Evolutionary conservation across 768 basidiomycete genomes (phyloP).

Genomic region (Calocera cornea): DNA sequence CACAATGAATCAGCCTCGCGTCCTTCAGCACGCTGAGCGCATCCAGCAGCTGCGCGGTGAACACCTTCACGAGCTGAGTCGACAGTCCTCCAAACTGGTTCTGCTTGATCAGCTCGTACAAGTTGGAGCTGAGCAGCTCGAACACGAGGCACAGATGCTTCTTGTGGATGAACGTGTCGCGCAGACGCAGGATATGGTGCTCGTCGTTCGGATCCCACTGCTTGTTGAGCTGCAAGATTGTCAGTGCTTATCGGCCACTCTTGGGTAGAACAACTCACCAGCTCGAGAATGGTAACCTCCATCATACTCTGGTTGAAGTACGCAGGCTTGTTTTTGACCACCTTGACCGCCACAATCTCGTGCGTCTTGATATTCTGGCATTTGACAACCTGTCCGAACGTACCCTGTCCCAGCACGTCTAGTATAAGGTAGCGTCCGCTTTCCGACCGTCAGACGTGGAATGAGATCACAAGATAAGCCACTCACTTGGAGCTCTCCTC

Average conservation of each 20-base stretch:
- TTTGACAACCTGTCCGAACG: conserved; percentile 98
- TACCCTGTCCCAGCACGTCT: conserved; percentile 95
- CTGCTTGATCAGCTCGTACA: conserved; percentile 99
- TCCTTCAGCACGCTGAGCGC: conserved; percentile 87
- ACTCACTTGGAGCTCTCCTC: conserved; percentile 92
- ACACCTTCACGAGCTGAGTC: conserved; percentile 95
- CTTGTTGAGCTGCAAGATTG: conserved; percentile 72
- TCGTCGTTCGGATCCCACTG: conserved; percentile 86
- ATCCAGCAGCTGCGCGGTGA: conserved; percentile 90
- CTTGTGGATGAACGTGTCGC: conserved; percentile 92
- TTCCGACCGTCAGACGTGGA: conserved; percentile 10
- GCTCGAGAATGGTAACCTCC: conserved; percentile 95
- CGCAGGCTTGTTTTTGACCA: conserved; percentile 98
- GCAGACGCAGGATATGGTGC: conserved; percentile 89
- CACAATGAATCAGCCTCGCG: conserved; percentile 91
- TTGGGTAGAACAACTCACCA: conserved; percentile 40
- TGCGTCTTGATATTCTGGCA: conserved; percentile 99
- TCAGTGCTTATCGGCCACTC: not conserved
- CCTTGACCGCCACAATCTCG: conserved; percentile 97
- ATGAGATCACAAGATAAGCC: not conserved
- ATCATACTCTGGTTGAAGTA: conserved; percentile 99
- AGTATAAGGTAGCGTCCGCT: conserved; percentile 63
- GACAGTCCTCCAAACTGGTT: conserved; percentile 97
- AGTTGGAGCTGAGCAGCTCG: conserved; percentile 88
- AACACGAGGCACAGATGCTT: conserved; percentile 96